These are phyloP conservation scores for Debaryomyces prosopidis DNA, from an alignment of 805 yeast genomes.

Conservation along the genomic window DNA sequence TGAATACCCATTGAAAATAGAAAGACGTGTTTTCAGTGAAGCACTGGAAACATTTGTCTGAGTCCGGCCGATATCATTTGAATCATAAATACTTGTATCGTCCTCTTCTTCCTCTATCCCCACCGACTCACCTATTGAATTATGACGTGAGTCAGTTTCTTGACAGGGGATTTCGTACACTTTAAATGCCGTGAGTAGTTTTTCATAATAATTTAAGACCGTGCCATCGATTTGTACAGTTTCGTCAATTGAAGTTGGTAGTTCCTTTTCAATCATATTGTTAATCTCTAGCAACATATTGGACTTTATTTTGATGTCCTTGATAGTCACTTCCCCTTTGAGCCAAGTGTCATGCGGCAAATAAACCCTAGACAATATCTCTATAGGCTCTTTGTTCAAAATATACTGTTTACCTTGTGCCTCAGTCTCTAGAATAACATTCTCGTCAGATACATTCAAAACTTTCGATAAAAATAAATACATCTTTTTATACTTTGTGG, in stretches of 20 bases:
- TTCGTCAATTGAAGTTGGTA: slow-evolving; percentile 1
- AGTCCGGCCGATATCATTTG: background rate
- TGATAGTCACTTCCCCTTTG: slow-evolving; percentile 27
- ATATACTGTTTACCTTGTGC: background rate
- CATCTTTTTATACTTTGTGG: slow-evolving; percentile 26
- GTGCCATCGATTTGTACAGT: slow-evolving; percentile 22
- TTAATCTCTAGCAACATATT: slow-evolving; percentile 33
- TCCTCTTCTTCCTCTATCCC: slow-evolving; percentile 10
- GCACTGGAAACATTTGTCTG: background rate
- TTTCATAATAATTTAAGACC: slow-evolving; percentile 28
- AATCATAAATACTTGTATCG: background rate
- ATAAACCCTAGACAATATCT: slow-evolving; percentile 31
- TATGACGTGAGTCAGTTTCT: background rate
- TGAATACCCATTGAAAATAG: background rate
- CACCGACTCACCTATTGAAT: background rate
- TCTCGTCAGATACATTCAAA: slow-evolving; percentile 20
- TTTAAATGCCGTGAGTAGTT: slow-evolving; percentile 32
- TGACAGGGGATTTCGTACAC: slow-evolving; percentile 24
- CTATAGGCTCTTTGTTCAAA: slow-evolving; percentile 10
- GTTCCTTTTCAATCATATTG: slow-evolving; percentile 25
- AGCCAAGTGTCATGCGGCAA: slow-evolving; percentile 42
- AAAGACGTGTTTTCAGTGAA: background rate
- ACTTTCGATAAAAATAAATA: slow-evolving; percentile 24
- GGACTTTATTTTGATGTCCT: slow-evolving; percentile 32
- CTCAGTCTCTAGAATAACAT: background rate